A percentile compares a stretch with the other conserved stretches of the same genome.
Evolutionary conservation across 2,329 filamentous ascomycete genomes (phyloP).

Genomic region (Fusarium setosum): DNA sequence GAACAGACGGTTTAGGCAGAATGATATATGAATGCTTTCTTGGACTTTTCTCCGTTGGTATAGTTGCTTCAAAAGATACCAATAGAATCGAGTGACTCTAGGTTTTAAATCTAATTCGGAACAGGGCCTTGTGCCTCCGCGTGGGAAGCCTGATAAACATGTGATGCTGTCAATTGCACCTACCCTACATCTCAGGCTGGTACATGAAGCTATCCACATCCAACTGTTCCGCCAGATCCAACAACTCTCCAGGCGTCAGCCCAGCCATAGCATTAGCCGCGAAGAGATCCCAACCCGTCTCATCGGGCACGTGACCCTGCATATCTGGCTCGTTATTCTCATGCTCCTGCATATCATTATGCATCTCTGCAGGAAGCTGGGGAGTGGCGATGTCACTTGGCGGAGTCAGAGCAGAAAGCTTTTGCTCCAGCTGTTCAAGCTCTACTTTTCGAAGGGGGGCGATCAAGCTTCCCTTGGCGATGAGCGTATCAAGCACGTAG

Average conservation of each 20-base stretch:
- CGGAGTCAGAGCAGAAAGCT: slow-evolving; percentile 49
- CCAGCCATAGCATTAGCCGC: slow-evolving; percentile 46
- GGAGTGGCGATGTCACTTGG: slow-evolving; percentile 10
- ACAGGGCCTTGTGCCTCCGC: too few relatives aligned
- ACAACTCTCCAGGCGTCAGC: slow-evolving; percentile 44
- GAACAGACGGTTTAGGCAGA: too few relatives aligned
- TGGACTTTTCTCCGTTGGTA: too few relatives aligned
- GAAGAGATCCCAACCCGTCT: slow-evolving; percentile 48
- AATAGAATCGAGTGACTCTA: too few relatives aligned
- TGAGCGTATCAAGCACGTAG: slow-evolving; percentile 51
- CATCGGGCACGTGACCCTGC: slow-evolving; percentile 13
- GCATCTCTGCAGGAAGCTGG: neutral
- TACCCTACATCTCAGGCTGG: slow-evolving; percentile 24
- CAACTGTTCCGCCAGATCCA: slow-evolving; percentile 46
- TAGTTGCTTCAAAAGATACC: too few relatives aligned
- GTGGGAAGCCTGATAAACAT: too few relatives aligned
- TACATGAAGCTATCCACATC: slow-evolving; percentile 41
- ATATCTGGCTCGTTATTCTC: neutral
- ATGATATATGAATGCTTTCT: too few relatives aligned
- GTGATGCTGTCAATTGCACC: too few relatives aligned
- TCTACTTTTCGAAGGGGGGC: slow-evolving; percentile 52
- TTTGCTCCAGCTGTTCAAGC: slow-evolving; percentile 51
- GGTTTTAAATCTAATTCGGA: too few relatives aligned
- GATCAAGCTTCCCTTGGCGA: slow-evolving; percentile 50
- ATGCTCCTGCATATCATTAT: neutral